These are phyloP conservation scores for Penicillium bialowiezense DNA, from an alignment of 495 filamentous ascomycete genomes.

Conservation along the genomic window DNA sequence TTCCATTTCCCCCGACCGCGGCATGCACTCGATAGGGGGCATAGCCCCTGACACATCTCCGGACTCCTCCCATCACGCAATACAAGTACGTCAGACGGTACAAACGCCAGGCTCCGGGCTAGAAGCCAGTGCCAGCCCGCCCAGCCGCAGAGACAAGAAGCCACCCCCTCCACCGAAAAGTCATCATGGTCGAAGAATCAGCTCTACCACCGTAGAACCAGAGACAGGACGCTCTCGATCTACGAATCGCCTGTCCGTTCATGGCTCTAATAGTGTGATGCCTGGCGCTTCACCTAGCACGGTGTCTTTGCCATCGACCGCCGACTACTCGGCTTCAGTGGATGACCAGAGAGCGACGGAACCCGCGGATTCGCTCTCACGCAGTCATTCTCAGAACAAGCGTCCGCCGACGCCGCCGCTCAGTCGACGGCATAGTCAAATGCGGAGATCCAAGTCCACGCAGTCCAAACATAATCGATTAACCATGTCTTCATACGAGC, in stretches of 20 bases:
- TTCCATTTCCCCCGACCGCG: conserved; percentile 6
- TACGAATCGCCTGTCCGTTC: conserved; percentile 29
- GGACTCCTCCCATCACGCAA: not conserved
- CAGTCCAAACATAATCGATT: conserved; percentile 36
- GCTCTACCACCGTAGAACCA: conserved; percentile 25
- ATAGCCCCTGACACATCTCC: conserved; percentile 1
- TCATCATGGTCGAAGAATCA: conserved; percentile 69
- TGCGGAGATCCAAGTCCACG: conserved; percentile 40
- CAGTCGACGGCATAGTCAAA: conserved; percentile 47
- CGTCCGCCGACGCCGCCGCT: conserved; percentile 50
- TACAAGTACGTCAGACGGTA: conserved; percentile 26
- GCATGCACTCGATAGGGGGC: conserved; percentile 9
- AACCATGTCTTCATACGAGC: conserved; percentile 25
- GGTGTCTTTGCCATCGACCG: conserved; percentile 40
- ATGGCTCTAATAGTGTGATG: conserved; percentile 22
- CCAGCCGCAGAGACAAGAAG: conserved; percentile 33
- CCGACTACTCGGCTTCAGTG: conserved; percentile 27
- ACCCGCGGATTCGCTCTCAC: conserved; percentile 28
- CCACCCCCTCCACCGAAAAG: conserved; percentile 59
- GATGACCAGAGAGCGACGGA: conserved; percentile 13
- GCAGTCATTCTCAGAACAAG: conserved; percentile 40
- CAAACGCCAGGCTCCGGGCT: conserved; percentile 20
- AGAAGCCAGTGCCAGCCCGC: conserved; percentile 34
- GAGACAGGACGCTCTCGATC: conserved; percentile 23
- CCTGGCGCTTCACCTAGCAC: conserved; percentile 44